phyloP scores from a whole-genome alignment of 139 green algal genomes.

The Picochlorum costavermella region DNA sequence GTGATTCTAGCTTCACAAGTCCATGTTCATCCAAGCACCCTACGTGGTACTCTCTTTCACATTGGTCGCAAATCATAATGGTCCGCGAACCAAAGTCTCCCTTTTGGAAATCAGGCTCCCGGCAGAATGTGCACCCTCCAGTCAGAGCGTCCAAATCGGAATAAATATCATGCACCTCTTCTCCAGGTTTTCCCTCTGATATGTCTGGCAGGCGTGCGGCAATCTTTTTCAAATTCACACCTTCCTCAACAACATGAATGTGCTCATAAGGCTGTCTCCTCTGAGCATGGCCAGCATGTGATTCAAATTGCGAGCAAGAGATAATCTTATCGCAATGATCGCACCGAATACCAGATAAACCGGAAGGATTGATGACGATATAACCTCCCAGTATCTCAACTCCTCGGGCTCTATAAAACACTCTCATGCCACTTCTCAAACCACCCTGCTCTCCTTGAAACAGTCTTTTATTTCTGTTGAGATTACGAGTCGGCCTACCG shows the following conservation, averaged over 20 bases:
- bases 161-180: slow-evolving; percentile 9
- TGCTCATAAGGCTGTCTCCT: slow-evolving; percentile 71
- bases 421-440: slow-evolving; percentile 21
- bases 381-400: slow-evolving; percentile 48
- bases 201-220: slow-evolving; percentile 25
- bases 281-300: slow-evolving; percentile 53
- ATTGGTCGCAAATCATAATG: slow-evolving; percentile 92
- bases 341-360: slow-evolving; percentile 69
- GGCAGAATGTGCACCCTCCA: slow-evolving; percentile 78
- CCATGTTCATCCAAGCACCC: slow-evolving; percentile 48
- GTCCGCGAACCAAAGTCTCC: slow-evolving; percentile 75
- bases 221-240: slow-evolving; percentile 39
- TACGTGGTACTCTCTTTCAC: slow-evolving; percentile 93
- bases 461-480: slow-evolving; percentile 12
- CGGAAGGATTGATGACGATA: slow-evolving; percentile 32
- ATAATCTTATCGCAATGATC: slow-evolving; percentile 64
- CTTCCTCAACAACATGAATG: slow-evolving; percentile 54
- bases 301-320: slow-evolving; percentile 74
- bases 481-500: not conserved
- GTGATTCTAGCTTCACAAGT: slow-evolving; percentile 30
- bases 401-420: slow-evolving; percentile 33
- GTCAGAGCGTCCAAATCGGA: slow-evolving; percentile 3
- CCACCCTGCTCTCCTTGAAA: slow-evolving; percentile 3
- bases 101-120: slow-evolving; percentile 49
- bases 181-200: not conserved